phyloP scores from a whole-genome alignment of 1,284 basidiomycete species.

The Tetrapyrgos nigripes region DNA sequence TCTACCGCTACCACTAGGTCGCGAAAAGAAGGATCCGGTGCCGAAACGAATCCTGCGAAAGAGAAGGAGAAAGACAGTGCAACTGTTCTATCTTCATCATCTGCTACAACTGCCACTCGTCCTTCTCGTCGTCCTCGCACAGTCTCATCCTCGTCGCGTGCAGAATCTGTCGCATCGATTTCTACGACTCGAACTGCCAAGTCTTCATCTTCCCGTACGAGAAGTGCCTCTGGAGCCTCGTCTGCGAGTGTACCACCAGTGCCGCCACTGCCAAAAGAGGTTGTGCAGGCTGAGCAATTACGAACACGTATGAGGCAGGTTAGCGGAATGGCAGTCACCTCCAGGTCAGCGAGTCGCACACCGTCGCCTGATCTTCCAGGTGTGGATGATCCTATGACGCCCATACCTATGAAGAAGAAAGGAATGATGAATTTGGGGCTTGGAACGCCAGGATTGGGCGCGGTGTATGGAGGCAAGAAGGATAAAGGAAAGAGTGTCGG shows the following conservation, averaged over 20 bases:
- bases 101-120: too few relatives aligned
- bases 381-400: constrained; percentile 18
- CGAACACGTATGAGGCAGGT: not conserved
- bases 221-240: not conserved
- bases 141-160: not conserved
- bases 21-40: too few relatives aligned
- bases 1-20: too few relatives aligned
- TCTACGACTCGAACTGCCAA: not conserved
- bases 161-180: not conserved
- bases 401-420: constrained; percentile 1
- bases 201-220: constrained; percentile 2
- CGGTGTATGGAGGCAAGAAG: constrained; percentile 47
- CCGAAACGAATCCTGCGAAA: too few relatives aligned
- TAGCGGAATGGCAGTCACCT: not conserved
- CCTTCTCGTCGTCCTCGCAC: too few relatives aligned
- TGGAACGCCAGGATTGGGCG: constrained; percentile 46
- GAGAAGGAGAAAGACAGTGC: too few relatives aligned
- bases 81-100: too few relatives aligned
- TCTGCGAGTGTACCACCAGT: constrained; percentile 5
- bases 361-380: constrained; percentile 62
- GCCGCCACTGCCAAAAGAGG: constrained; percentile 5
- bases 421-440: constrained; percentile 45
- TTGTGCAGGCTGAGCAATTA: not conserved
- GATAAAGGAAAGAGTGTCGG: constrained; percentile 37
- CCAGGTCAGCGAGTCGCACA: not conserved